These are phyloP conservation scores for Brassica cretica DNA, from an alignment of 345 rosid genomes.

Conservation along the genomic window DNA sequence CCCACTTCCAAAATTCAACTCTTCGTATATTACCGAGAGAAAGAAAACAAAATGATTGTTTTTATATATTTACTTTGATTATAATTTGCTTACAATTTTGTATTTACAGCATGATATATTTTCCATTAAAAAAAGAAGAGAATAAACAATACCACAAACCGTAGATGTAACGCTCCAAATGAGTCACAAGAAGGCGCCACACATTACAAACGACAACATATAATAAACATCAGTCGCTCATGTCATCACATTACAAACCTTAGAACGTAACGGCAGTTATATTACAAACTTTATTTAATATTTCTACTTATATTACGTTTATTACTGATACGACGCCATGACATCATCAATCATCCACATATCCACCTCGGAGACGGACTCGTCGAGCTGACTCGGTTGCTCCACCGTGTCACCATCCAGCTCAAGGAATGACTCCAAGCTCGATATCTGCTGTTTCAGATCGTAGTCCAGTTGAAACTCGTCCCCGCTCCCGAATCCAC, in stretches of 20 bases:
- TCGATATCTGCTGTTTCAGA: constrained; percentile 59
- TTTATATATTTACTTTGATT: background rate
- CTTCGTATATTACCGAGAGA: background rate
- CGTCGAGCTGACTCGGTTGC: constrained; percentile 33
- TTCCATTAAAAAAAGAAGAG: background rate
- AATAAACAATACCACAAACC: constrained; percentile 3
- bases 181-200: constrained; percentile 5
- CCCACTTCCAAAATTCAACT: background rate
- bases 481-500: constrained; percentile 27
- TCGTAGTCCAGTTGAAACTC: constrained; percentile 38
- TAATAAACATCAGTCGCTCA: background rate
- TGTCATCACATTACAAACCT: background rate
- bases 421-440: constrained; percentile 65
- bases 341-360: constrained; percentile 78
- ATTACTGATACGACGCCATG: constrained; percentile 33
- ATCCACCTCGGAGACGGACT: constrained; percentile 39
- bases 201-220: background rate
- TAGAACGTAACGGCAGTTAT: constrained; percentile 4
- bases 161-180: constrained; percentile 7
- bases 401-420: constrained; percentile 44
- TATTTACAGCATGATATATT: background rate
- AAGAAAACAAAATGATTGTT: background rate
- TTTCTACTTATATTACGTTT: background rate
- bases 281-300: constrained; percentile 1
- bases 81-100: background rate